Percentiles rank a stretch among this genome's conserved stretches.
Evolutionary conservation across 306 rosid genomes (phyloP).

Genomic region (Sesbania bispinosa): DNA sequence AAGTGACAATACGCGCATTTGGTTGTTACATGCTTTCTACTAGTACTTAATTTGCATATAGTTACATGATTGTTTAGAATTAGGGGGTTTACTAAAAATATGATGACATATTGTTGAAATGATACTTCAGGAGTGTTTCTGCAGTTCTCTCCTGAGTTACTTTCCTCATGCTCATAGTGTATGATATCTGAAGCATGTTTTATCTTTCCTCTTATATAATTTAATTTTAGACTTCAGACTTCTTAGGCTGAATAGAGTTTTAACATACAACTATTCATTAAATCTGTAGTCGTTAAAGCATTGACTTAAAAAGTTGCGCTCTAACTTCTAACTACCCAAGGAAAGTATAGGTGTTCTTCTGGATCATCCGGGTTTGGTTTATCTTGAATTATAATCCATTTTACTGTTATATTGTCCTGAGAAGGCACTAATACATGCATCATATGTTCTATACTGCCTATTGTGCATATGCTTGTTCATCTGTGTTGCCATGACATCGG

Average conservation of each 20-base stretch:
- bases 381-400: neutral
- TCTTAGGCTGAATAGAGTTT: neutral
- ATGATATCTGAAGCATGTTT: neutral
- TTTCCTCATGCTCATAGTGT: neutral
- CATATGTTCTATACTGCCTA: neutral
- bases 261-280: neutral
- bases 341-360: neutral
- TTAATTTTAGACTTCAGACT: neutral
- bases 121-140: neutral
- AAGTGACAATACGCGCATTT: conserved; percentile 9
- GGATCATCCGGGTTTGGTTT: neutral
- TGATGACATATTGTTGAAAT: neutral
- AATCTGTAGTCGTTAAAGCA: neutral
- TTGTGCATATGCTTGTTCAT: neutral
- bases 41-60: neutral
- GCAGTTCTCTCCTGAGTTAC: neutral
- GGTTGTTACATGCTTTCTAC: conserved; percentile 3
- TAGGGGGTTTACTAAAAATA: neutral
- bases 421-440: conserved; percentile 2
- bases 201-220: neutral
- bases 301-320: neutral
- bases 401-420: conserved; percentile 1
- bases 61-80: neutral
- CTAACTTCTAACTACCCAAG: neutral
- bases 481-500: neutral